These are phyloP conservation scores for Pharnaceum exiguum DNA, from an alignment of 148 eudicot species.

Conservation along the genomic window DNA sequence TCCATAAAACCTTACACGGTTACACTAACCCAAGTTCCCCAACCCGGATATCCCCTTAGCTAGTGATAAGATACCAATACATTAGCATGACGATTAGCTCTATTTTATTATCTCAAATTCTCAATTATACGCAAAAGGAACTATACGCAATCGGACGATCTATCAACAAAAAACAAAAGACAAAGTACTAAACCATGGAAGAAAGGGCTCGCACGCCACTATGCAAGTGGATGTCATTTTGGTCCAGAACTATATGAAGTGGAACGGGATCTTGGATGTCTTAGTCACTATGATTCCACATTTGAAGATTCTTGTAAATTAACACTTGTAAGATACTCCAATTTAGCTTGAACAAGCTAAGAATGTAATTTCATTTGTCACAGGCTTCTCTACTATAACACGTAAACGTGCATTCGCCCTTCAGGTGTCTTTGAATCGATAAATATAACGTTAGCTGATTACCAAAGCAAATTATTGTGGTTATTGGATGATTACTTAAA, in stretches of 20 bases:
- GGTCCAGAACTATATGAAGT: neutral
- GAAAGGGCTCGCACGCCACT: too few species aligned
- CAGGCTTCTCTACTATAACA: neutral
- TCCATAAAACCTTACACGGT: too few species aligned
- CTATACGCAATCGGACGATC: too few species aligned
- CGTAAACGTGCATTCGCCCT: too few species aligned
- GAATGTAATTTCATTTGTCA: neutral
- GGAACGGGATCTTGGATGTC: conserved; percentile 14
- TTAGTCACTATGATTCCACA: conserved; percentile 15
- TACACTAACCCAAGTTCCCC: too few species aligned
- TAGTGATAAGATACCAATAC: too few species aligned
- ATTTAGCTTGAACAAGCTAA: conserved; percentile 9
- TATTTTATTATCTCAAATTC: too few species aligned
- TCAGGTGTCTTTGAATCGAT: conserved; percentile 9
- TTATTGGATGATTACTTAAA: neutral
- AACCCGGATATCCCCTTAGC: too few species aligned
- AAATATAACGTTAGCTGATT: neutral
- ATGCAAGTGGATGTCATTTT: neutral
- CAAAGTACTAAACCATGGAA: too few species aligned
- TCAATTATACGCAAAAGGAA: too few species aligned
- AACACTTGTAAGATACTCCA: neutral
- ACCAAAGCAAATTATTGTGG: conserved; percentile 8
- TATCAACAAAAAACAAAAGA: too few species aligned
- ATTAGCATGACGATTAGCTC: too few species aligned
- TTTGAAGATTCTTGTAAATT: conserved; percentile 14